These are phyloP conservation scores for Neurospora tetrasperma DNA, from an alignment of 495 filamentous ascomycete genomes.

Conservation along the genomic window DNA sequence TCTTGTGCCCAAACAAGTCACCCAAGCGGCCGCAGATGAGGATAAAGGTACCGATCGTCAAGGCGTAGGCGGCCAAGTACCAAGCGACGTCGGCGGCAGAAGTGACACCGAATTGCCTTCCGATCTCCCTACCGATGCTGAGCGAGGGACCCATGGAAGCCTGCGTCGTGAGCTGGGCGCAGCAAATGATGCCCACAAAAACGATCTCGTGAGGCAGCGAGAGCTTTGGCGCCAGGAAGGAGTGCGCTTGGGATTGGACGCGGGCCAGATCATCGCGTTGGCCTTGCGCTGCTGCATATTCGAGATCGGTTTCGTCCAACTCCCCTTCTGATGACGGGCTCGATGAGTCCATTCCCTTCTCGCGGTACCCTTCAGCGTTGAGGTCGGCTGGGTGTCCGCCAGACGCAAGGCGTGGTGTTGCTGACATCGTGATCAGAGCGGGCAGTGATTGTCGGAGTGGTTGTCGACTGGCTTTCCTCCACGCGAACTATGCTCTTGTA, in stretches of 20 bases:
- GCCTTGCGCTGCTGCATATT: background rate
- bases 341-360: background rate
- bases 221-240: constrained; percentile 10
- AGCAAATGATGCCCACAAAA: constrained; percentile 35
- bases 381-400: background rate
- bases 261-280: background rate
- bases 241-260: background rate
- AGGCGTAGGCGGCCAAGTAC: constrained; percentile 47
- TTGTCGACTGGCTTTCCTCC: background rate
- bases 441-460: background rate
- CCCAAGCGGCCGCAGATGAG: constrained; percentile 51
- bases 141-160: constrained; percentile 20
- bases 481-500: background rate
- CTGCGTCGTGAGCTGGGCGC: constrained; percentile 33
- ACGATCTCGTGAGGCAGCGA: constrained; percentile 27
- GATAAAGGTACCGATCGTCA: constrained; percentile 57
- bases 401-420: background rate
- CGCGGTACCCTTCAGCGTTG: background rate
- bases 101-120: constrained; percentile 12
- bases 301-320: background rate
- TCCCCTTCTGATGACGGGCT: background rate
- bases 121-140: constrained; percentile 25
- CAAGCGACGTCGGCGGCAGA: constrained; percentile 33
- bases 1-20: constrained; percentile 49
- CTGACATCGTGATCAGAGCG: background rate